phyloP scores from a whole-genome alignment of 2,329 filamentous ascomycete genomes.

The Aureobasidium lini region DNA sequence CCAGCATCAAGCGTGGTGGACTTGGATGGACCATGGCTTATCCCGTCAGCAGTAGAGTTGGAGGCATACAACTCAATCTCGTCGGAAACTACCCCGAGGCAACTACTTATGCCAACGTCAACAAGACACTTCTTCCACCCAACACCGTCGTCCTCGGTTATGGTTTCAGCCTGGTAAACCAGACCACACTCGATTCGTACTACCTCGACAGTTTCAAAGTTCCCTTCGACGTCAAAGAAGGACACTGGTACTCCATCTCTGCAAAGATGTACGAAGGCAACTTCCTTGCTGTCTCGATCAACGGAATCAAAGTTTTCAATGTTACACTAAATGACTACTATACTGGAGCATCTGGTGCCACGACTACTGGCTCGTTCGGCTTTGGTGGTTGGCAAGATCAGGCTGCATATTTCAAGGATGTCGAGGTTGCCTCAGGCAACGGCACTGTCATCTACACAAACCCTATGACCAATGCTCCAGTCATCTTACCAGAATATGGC shows the following conservation, averaged over 20 bases:
- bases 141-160: constrained; percentile 31
- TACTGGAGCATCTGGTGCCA: background rate
- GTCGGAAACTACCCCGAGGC: background rate
- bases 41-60: constrained; percentile 20
- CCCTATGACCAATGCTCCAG: constrained; percentile 19
- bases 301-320: constrained; percentile 19
- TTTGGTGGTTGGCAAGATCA: constrained; percentile 38
- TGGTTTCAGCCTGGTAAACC: constrained; percentile 31
- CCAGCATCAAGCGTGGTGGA: constrained; percentile 33
- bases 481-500: constrained; percentile 32
- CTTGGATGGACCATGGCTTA: constrained; percentile 32
- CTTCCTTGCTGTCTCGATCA: constrained; percentile 26
- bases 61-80: constrained; percentile 22
- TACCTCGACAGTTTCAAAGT: constrained; percentile 24
- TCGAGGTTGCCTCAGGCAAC: constrained; percentile 25
- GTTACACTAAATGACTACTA: constrained; percentile 17
- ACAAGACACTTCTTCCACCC: constrained; percentile 28
- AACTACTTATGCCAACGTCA: constrained; percentile 28
- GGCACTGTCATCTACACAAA: constrained; percentile 29
- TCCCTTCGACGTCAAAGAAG: constrained; percentile 25
- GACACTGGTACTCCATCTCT: constrained; percentile 33
- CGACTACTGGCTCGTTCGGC: constrained; percentile 29
- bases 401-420: constrained; percentile 30
- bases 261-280: constrained; percentile 25
- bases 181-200: constrained; percentile 26